Conservation (phyloP, 148 eudicot species). For the Vaccinium myrtillus region DNA sequence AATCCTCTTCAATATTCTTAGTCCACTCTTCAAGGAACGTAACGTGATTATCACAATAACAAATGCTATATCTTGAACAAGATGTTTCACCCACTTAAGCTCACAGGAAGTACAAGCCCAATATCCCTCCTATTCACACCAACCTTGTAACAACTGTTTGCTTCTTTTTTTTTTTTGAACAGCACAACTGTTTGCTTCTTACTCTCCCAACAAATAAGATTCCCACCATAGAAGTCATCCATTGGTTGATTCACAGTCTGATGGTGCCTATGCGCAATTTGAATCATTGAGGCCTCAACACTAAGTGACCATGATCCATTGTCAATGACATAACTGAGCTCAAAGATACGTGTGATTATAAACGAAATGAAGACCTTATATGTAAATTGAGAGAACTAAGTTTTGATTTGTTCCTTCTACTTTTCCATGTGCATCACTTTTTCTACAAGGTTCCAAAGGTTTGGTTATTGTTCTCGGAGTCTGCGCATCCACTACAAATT, state of each 20-base stretch:
- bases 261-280: neutral
- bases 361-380: neutral
- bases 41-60: neutral
- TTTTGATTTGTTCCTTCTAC: neutral
- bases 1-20: neutral
- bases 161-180: neutral
- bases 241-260: neutral
- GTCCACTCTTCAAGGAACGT: neutral
- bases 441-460: neutral
- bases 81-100: neutral
- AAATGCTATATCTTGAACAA: neutral
- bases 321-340: neutral
- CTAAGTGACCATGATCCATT: neutral
- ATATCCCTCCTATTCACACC: neutral
- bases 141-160: neutral
- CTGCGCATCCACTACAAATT: neutral
- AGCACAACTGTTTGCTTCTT: neutral
- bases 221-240: neutral
- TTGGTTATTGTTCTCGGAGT: neutral
- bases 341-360: neutral
- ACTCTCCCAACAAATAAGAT: neutral
- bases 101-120: neutral
- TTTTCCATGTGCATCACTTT: neutral
- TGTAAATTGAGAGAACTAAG: neutral
- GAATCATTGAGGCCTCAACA: slow-evolving; percentile 1